Percentiles rank a stretch among this genome's conserved stretches.
Conservation (phyloP, 768 basidiomycete species). For the Podaxis rugospora region DNA sequence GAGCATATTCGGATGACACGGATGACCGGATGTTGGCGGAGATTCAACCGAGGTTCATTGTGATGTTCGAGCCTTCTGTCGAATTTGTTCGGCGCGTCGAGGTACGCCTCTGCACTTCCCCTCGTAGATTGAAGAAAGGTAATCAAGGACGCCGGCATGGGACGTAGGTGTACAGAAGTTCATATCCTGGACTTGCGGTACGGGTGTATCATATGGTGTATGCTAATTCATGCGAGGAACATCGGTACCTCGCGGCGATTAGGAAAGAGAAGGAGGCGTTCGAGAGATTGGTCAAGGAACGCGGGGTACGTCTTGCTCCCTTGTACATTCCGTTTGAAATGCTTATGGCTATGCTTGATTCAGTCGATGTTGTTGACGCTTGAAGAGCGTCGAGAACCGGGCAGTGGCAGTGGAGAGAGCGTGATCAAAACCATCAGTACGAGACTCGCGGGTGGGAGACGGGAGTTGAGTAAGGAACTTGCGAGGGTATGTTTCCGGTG, state of each 20-base stretch:
- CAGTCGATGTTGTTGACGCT: constrained; percentile 91
- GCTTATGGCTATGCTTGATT: not conserved
- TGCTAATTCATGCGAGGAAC: constrained; percentile 88
- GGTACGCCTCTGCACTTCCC: constrained; percentile 36
- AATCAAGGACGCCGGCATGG: not conserved
- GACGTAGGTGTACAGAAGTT: constrained; percentile 76
- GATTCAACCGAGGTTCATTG: constrained; percentile 84
- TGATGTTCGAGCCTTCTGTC: constrained; percentile 94
- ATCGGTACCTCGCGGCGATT: constrained; percentile 87
- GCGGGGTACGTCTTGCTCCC: constrained; percentile 56
- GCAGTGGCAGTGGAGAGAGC: constrained; percentile 41
- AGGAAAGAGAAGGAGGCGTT: constrained; percentile 93
- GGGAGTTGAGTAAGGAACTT: constrained; percentile 59
- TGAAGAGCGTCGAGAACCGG: constrained; percentile 46
- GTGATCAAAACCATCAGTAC: constrained; percentile 79
- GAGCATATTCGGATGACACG: constrained; percentile 87
- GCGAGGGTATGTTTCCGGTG: constrained; percentile 42
- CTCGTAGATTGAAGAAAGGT: not conserved
- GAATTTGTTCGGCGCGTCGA: constrained; percentile 92
- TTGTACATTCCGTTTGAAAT: not conserved
- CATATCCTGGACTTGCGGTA: constrained; percentile 76
- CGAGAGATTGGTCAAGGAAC: constrained; percentile 87
- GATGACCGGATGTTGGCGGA: constrained; percentile 89
- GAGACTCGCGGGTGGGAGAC: constrained; percentile 82
- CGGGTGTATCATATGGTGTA: constrained; percentile 97